Evolutionary conservation across 208 protist genomes (phyloP).

Genomic region (Trypanosoma brucei): DNA sequence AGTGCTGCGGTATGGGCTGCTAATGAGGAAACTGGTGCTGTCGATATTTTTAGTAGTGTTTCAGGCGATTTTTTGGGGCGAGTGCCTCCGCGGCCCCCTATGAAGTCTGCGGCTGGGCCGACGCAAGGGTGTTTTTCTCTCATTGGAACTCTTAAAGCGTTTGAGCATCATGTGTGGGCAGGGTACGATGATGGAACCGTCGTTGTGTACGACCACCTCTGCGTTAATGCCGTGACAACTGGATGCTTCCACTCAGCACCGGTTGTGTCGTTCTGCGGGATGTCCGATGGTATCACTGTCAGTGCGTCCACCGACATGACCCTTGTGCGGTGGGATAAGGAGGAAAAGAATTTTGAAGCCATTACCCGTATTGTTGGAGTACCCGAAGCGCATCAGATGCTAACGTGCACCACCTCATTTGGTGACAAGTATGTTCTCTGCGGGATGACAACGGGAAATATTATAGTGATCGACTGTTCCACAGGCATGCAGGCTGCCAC

Average conservation of each 20-base stretch:
- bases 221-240: slow-evolving; percentile 48
- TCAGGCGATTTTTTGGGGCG: slow-evolving; percentile 42
- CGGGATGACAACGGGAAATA: slow-evolving; percentile 48
- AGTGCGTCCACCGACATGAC: slow-evolving; percentile 68
- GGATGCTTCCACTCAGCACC: slow-evolving; percentile 51
- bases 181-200: slow-evolving; percentile 74
- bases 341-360: slow-evolving; percentile 71
- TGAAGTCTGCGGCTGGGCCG: slow-evolving; percentile 1
- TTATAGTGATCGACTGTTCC: slow-evolving; percentile 43
- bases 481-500: slow-evolving; percentile 39
- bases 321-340: slow-evolving; percentile 77
- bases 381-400: slow-evolving; percentile 19
- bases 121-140: background rate
- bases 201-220: slow-evolving; percentile 72
- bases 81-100: slow-evolving; percentile 11
- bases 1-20: slow-evolving; percentile 62
- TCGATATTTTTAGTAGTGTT: slow-evolving; percentile 68
- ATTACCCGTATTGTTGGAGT: slow-evolving; percentile 39
- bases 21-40: slow-evolving; percentile 31
- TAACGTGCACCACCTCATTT: slow-evolving; percentile 28
- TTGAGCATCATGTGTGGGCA: slow-evolving; percentile 64
- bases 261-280: slow-evolving; percentile 36
- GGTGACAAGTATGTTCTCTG: slow-evolving; percentile 42
- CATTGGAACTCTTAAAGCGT: slow-evolving; percentile 38
- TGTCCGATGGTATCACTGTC: slow-evolving; percentile 44